A percentile compares a stretch with the other conserved stretches of the same genome.
phyloP scores from a whole-genome alignment of 306 rosid species.

The Sindora glabra region DNA sequence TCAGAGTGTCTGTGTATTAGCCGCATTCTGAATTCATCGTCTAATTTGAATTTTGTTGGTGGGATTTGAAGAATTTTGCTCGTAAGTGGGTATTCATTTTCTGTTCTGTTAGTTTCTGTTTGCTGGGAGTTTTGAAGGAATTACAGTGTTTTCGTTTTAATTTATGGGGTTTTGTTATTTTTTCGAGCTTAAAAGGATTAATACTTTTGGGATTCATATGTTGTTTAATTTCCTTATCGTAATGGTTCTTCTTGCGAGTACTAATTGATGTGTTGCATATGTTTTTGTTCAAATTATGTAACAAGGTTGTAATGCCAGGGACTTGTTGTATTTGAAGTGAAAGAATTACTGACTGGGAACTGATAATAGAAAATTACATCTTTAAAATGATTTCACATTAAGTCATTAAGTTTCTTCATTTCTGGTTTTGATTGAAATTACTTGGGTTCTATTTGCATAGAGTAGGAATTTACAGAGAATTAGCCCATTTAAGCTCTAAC shows the following conservation, averaged over 20 bases:
- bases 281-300: neutral
- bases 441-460: no score
- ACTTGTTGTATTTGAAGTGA: no score
- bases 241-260: neutral
- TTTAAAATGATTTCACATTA: no score
- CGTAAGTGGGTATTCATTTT: slow-evolving; percentile 24
- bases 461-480: no score
- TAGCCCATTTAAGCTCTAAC: no score
- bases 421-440: no score
- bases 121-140: neutral
- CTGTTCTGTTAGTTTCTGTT: neutral
- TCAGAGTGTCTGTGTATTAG: neutral
- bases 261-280: neutral
- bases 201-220: neutral
- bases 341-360: neutral
- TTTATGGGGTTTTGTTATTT: slow-evolving; percentile 11
- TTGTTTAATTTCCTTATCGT: neutral
- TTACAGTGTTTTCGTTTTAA: neutral
- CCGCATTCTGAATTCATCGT: slow-evolving; percentile 27
- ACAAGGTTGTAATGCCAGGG: no score
- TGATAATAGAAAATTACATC: no score
- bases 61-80: slow-evolving; percentile 7
- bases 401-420: no score
- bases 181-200: neutral
- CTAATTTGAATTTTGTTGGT: slow-evolving; percentile 12